Base-by-base conservation (phyloP, 2,329 filamentous ascomycete genomes). In the Nothophoma quercina region DNA sequence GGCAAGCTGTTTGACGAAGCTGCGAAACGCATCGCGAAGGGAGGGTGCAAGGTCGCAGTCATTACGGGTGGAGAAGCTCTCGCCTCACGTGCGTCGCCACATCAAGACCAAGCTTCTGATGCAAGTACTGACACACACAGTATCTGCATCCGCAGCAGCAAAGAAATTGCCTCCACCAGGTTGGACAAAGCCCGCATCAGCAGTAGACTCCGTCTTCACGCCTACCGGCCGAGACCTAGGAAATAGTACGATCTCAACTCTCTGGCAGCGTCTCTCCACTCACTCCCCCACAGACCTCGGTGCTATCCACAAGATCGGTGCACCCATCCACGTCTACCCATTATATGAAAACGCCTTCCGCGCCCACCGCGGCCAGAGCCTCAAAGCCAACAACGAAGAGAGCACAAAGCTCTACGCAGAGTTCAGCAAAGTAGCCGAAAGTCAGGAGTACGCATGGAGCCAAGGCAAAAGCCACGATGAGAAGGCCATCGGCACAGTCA, bases 281-380 rank as follows among this genome's bases (percentile, higher is more conserved):
- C 42, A 64, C 56, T 19, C 32, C 21, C 0, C 39, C 7, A 30
- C 53, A 86, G 83, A 83, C 60, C 64, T 84, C 10, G 85, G 84
- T 1, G 78, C 80, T 1, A 73, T 75, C 2, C 86, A 89, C 60
- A 76, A 75, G 2, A 81, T 89, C 9, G 85, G 86, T 0, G 77
- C 83, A 0, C 86, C 87, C 0, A 86, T 88, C 9, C 86, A 89
- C 25, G 77, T 89, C 0, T 89, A 89, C 60, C 85, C 87, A 0
- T 64, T 89, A 0, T 89, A 87, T 60, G 87, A 89, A 59, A 88
- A 87, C 56, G 83, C 74, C 0, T 85, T 86, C 46, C 78, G 86
- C 25, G 85, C 85, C 0, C 75, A 83, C 56, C 76, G 79, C 1
- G 67, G 74, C 1, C 86, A 89, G 61, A 79, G 81, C 1, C 69